Base-by-base conservation (phyloP, 176 grass and related monocot genomes). In the Avena atlantica region DNA sequence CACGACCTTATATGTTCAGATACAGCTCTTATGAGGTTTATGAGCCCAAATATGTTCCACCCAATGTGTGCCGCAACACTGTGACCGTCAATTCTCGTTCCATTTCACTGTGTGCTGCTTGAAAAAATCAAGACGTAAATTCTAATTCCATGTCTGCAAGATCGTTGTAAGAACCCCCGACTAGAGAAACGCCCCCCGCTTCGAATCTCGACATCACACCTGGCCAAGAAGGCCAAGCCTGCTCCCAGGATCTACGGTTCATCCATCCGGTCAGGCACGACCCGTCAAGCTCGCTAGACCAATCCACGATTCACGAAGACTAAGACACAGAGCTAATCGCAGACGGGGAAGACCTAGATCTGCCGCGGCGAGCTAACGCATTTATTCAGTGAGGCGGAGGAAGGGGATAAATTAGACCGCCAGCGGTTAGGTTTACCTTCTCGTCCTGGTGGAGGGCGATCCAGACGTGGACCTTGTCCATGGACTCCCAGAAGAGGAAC, bases 401-500 rank as follows among this genome's bases (percentile, higher is more conserved):
- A 1, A 1, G 2, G 52, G 57, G 73, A 59, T 17, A 27, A 24
- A 75, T 16, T 73, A 29, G 21, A 25, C 8, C n/a, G 25, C 8
- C 34, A 66, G 72, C 12, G 69, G 87, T 8, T 63, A 74, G 42
- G 14, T 59, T 48, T 21, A 98, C 93, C 96, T 95, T 98, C 79
- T 98, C 93, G 82, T 98, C 96, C 85, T 98, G 92, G 88, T 94
- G 96, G 81, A 98, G 93, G 53, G 96, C 93, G 85, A 94, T 94
- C 96, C 92, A 98, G 76, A 98, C 90, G 66, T 95, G 96, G 76
- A 92, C 72, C 52, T 83, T 98, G 55, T 94, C 93, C 96, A 98
- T 98, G 62, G 96, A 95, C 66, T 95, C 90, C 96, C 93, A 94
- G 90, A 95, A 98, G 91, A 95, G 88, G 88, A 95, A 98, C 63